Conservation (phyloP, 1,284 basidiomycete genomes). For the Papiliotrema laurentii region DNA sequence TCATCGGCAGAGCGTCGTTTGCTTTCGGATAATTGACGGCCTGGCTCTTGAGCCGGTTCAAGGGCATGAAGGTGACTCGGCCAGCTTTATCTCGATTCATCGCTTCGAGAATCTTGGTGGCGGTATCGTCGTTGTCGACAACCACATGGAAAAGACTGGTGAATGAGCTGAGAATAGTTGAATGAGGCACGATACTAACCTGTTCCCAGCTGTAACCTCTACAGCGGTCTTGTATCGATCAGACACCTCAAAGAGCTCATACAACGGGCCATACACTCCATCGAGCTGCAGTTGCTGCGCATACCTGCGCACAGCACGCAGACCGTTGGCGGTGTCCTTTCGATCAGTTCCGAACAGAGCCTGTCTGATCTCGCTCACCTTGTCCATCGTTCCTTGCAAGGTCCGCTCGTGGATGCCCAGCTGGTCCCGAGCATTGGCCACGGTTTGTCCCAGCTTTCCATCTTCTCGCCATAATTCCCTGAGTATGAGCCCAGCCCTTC, state of each 20-base stretch:
- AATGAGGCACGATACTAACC: conserved; percentile 51
- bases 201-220: conserved; percentile 90
- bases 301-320: conserved; percentile 78
- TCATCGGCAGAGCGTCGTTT: conserved; percentile 80
- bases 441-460: conserved; percentile 73
- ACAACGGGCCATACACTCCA: conserved; percentile 86
- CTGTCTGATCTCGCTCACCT: conserved; percentile 54
- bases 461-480: conserved; percentile 91
- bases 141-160: conserved; percentile 91
- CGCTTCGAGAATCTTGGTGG: conserved; percentile 76
- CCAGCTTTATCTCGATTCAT: conserved; percentile 92
- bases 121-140: conserved; percentile 92
- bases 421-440: conserved; percentile 72
- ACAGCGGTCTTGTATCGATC: conserved; percentile 93
- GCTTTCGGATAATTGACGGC: conserved; percentile 62
- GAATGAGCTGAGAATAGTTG: background rate
- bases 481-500: background rate
- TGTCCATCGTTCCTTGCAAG: conserved; percentile 90
- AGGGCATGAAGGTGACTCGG: conserved; percentile 95
- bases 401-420: conserved; percentile 71
- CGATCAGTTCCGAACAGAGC: background rate
- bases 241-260: conserved; percentile 85
- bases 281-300: conserved; percentile 66
- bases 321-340: conserved; percentile 82
- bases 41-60: conserved; percentile 89